Base-by-base conservation (phyloP, 495 filamentous ascomycete genomes). In the Hypoxylon lienhwacheense region DNA sequence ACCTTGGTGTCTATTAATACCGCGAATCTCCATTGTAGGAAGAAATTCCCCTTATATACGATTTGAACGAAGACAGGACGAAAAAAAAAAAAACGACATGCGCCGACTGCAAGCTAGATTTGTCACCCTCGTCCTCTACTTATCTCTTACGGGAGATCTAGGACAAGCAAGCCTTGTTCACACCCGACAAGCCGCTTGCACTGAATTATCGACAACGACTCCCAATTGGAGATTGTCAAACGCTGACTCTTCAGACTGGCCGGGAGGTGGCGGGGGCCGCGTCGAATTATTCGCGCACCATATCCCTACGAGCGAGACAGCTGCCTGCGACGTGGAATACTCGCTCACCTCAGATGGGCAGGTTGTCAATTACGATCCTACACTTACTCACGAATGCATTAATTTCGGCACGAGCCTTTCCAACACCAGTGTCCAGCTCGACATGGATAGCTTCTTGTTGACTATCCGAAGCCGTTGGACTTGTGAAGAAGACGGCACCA, bases 221-320 rank as follows among this genome's bases (percentile, higher is more conserved):
- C 59, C 59, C 0, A 58, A 58, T 43, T 63, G 59, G 59, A 8
- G 54, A 8, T 7, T 63, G 12, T 36, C 44, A 4, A 48, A 63
- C 24, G 59, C 59, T 3, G 39, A 25, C 1, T 63, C 59, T 3
- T 63, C 59, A 6, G 59, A 63, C 53, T 63, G 59, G 59, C 59
- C 59, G 8, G 59, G 59, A 2, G 53, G 53, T 0, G 37, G 21
- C 0, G 26, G 48, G 12, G 59, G 59, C 0, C 59, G 59, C 3
- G 59, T 63, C n/a, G 47, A 63, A 48, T 36, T 63, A 8, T 63
- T 57, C 37, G 47, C 59, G 7, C 47, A 15, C 6, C 59, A 63
- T 44, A 8, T 40, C 5, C 53, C 59, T 5, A 63, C 59, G 20
- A n/a, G 17, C 7, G 26, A 28, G 1, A 14, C 36, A 26, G 15